A percentile compares a stretch with the other conserved stretches of the same genome.
phyloP scores from a whole-genome alignment of 2,329 filamentous ascomycete species.

The Camillea tinctor region DNA sequence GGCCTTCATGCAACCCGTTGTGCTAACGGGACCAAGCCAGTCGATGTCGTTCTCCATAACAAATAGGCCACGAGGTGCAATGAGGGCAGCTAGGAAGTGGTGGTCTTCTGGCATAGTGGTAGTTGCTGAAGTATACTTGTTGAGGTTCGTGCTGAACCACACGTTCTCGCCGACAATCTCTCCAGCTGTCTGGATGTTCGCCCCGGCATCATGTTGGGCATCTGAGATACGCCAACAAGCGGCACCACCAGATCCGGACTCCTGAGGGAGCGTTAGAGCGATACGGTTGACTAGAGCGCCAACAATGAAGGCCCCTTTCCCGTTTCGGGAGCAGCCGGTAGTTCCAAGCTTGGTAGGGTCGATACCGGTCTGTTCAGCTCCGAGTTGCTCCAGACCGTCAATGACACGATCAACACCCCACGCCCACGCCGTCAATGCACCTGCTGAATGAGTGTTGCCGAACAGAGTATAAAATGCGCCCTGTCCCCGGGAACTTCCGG shows the following conservation, averaged over 20 bases:
- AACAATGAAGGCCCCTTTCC: slow-evolving; percentile 62
- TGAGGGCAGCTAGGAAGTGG: slow-evolving; percentile 55
- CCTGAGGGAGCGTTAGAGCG: slow-evolving; percentile 60
- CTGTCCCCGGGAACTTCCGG: slow-evolving; percentile 47
- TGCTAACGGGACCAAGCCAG: slow-evolving; percentile 57
- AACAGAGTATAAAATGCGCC: slow-evolving; percentile 61
- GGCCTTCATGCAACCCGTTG: slow-evolving; percentile 57
- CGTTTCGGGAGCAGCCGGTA: slow-evolving; percentile 63
- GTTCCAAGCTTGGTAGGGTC: slow-evolving; percentile 51
- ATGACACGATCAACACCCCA: slow-evolving; percentile 62
- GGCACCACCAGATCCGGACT: slow-evolving; percentile 60
- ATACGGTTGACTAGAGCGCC: slow-evolving; percentile 59
- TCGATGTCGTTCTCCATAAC: slow-evolving; percentile 59
- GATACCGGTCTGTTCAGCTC: slow-evolving; percentile 45
- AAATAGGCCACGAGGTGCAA: slow-evolving; percentile 54
- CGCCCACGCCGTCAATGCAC: slow-evolving; percentile 61
- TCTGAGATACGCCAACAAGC: slow-evolving; percentile 60
- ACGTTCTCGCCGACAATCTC: slow-evolving; percentile 62
- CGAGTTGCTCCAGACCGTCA: slow-evolving; percentile 55
- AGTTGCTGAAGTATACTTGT: slow-evolving; percentile 48
- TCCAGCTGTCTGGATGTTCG: slow-evolving; percentile 59
- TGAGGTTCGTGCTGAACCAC: slow-evolving; percentile 59
- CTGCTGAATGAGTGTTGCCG: slow-evolving; percentile 52
- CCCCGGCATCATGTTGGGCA: slow-evolving; percentile 47
- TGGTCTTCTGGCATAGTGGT: slow-evolving; percentile 54